Base-by-base conservation (phyloP, 2,329 filamentous ascomycete genomes). In the Lasiodiplodia citricola region DNA sequence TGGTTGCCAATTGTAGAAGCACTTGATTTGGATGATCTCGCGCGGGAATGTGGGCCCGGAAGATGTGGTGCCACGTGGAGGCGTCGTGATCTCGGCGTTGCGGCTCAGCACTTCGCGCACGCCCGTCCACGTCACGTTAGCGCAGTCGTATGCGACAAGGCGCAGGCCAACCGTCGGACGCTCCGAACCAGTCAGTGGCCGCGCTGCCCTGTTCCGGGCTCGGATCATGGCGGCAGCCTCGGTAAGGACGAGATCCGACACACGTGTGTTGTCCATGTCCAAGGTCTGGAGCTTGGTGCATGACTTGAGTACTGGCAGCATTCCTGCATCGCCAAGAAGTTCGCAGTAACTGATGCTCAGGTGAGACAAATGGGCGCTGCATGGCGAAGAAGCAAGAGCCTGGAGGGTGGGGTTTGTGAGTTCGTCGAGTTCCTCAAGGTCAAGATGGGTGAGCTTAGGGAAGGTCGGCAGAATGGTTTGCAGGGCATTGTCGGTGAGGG, bases 1-100 rank as follows among this genome's bases (percentile, higher is more conserved):
- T 82, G 93, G 92, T 81, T 98, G 95, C 88, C 93, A 97, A 52
- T 92, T 93, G 78, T 97, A 97, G 83, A 95, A 98, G 80, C 94
- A 97, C 80, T 97, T 97, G 54, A 98, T 86, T 6, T 89, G 85
- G 70, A 98, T 93, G 68, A 96, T 88, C 76, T 97, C 91, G 0
- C 88, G 87, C 0, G 93, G 92, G 73, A 90, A 94, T 0, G 86
- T 86, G 11, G 85, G 75, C 0, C 74, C 73, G 35, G 73, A 73
- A 1, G 77, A 79, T 4, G 69, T 72, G 8, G 78, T 65, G 4
- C 72, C 25, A 23, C 68, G 51, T 54, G 44, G 74, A 2, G 85
- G 84, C 18, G 86, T 87, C 37, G 86, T 87, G 55, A 92, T 85
- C 74, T 94, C 91, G 13, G 92, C 89, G 75, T 99, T 98, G 72